phyloP scores from a whole-genome alignment of 1,284 basidiomycete genomes.

The Rhodotorula sp. region DNA sequence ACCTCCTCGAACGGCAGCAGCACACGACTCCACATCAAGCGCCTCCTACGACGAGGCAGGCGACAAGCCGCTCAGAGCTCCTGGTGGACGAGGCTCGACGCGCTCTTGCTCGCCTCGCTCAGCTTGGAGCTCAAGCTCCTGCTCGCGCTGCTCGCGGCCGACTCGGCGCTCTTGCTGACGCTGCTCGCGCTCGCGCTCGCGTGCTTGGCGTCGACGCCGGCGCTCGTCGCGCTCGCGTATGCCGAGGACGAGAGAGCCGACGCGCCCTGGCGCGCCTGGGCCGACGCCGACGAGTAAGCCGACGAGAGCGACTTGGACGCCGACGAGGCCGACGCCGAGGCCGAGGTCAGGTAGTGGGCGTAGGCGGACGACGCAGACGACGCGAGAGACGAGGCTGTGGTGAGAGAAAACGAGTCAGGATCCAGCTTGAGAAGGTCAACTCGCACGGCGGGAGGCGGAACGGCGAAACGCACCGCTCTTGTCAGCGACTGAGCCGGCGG shows the following conservation, averaged over 20 bases:
- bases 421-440: neutral
- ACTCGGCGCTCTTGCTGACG: conserved; percentile 34
- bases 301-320: conserved; percentile 23
- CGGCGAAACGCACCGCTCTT: conserved; percentile 16
- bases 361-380: conserved; percentile 28
- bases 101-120: conserved; percentile 21
- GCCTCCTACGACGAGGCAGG: neutral
- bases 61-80: conserved; percentile 18
- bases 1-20: neutral
- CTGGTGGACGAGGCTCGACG: conserved; percentile 16
- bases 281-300: conserved; percentile 10
- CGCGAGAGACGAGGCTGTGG: conserved; percentile 15
- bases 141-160: conserved; percentile 26
- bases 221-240: conserved; percentile 15
- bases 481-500: conserved; percentile 16
- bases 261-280: conserved; percentile 2
- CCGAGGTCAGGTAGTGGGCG: conserved; percentile 22
- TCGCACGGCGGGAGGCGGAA: neutral
- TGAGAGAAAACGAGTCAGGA: neutral
- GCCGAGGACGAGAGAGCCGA: conserved; percentile 7
- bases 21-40: neutral
- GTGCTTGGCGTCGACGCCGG: conserved; percentile 12
- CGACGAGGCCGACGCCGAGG: conserved; percentile 31
- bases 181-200: conserved; percentile 18
- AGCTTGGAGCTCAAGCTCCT: conserved; percentile 1